Percentiles rank a stretch among this genome's conserved stretches.
Conservation (phyloP, 2,329 filamentous ascomycete species). For the Colletotrichum liriopes region DNA sequence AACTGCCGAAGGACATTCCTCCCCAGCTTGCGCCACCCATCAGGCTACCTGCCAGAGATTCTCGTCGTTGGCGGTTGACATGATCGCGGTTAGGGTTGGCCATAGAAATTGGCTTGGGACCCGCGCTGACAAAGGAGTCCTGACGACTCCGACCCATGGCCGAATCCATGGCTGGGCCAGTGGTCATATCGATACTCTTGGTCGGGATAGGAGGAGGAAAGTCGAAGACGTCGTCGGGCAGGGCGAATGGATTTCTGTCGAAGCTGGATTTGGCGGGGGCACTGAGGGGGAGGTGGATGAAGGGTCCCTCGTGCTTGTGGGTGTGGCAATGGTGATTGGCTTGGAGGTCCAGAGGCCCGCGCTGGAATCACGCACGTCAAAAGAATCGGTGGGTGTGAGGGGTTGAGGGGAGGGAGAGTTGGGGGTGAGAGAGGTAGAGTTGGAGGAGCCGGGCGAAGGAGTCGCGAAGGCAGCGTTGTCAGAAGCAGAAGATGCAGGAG, state of each 20-base stretch:
- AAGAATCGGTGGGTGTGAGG: slow-evolving; percentile 57
- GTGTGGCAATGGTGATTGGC: slow-evolving; percentile 54
- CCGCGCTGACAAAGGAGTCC: slow-evolving; percentile 77
- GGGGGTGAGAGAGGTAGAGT: slow-evolving; percentile 53
- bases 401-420: slow-evolving; percentile 62
- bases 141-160: slow-evolving; percentile 72
- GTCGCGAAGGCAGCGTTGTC: slow-evolving; percentile 46
- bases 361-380: slow-evolving; percentile 45
- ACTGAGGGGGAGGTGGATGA: slow-evolving; percentile 46
- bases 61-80: slow-evolving; percentile 71
- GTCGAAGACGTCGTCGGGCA: slow-evolving; percentile 48
- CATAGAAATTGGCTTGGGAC: slow-evolving; percentile 78
- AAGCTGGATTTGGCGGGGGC: slow-evolving; percentile 47
- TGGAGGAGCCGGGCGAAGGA: slow-evolving; percentile 50
- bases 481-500: slow-evolving; percentile 46
- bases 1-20: slow-evolving; percentile 94
- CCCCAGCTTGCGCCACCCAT: slow-evolving; percentile 96
- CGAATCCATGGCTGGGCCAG: slow-evolving; percentile 72
- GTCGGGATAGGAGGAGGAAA: slow-evolving; percentile 46
- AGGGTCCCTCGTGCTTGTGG: slow-evolving; percentile 43
- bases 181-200: slow-evolving; percentile 67
- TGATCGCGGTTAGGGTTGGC: slow-evolving; percentile 75
- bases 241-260: slow-evolving; percentile 47
- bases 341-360: slow-evolving; percentile 50
- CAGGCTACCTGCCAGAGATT: slow-evolving; percentile 75